Evolutionary conservation across 257 asterid species (phyloP).

Genomic region (Plectranthus barbatus): DNA sequence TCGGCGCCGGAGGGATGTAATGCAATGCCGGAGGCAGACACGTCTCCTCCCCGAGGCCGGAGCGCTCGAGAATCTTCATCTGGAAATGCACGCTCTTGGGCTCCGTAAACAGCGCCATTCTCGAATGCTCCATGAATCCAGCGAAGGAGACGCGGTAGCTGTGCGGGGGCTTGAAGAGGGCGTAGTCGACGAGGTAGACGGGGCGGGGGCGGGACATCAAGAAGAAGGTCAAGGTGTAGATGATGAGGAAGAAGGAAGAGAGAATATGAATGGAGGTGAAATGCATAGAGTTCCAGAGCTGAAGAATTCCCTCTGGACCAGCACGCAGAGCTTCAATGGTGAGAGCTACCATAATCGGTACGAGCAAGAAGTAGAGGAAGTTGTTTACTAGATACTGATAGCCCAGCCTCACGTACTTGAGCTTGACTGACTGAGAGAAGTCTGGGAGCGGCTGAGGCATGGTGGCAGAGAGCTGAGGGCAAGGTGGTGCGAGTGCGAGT

Average conservation of each 20-base stretch:
- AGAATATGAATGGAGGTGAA: constrained; percentile 20
- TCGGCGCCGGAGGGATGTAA: constrained; percentile 41
- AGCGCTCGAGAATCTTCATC: constrained; percentile 47
- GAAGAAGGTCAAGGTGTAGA: constrained; percentile 21
- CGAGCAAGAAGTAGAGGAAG: constrained; percentile 23
- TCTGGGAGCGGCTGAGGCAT: constrained; percentile 28
- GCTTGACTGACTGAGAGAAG: constrained; percentile 21
- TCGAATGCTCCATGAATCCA: constrained; percentile 39
- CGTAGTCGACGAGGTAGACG: constrained; percentile 47
- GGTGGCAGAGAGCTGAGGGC: too few relatives aligned
- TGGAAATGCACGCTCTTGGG: constrained; percentile 49
- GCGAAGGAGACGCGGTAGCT: constrained; percentile 43
- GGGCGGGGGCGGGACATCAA: constrained; percentile 35
- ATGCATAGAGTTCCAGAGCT: constrained; percentile 19
- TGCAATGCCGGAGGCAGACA: constrained; percentile 41
- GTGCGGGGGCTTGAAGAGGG: constrained; percentile 44
- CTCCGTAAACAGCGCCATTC: constrained; percentile 13
- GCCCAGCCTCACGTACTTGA: constrained; percentile 27
- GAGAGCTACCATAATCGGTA: constrained; percentile 20
- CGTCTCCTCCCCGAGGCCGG: constrained; percentile 58
- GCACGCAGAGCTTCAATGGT: constrained; percentile 13
- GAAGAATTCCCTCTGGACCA: constrained; percentile 16
- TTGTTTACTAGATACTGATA: constrained; percentile 41
- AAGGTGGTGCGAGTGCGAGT: background rate
- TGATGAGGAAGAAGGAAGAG: constrained; percentile 17